Conservation (phyloP, 306 rosid genomes). For the Neltuma alba region DNA sequence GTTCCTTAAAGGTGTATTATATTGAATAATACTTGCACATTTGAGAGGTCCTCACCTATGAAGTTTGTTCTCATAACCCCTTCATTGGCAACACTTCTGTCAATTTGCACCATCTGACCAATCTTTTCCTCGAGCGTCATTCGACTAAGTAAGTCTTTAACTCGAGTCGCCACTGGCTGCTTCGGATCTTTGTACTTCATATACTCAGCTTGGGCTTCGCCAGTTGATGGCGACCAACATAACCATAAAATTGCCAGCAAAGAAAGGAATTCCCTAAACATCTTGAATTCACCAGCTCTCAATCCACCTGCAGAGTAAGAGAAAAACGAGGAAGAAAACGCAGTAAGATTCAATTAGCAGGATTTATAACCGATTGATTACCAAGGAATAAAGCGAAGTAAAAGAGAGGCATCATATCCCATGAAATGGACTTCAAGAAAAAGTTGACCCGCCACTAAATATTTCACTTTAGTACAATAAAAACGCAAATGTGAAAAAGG, state of each 20-base stretch:
- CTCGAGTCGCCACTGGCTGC: too few species aligned
- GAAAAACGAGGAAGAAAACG: conserved; percentile 3
- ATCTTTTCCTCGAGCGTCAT: too few species aligned
- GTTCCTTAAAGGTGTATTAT: conserved; percentile 4
- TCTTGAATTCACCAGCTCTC: too few species aligned
- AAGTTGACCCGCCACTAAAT: conserved; percentile 25
- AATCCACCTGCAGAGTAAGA: conserved; percentile 39
- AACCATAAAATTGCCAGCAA: conserved; percentile 50
- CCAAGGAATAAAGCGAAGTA: conserved; percentile 21
- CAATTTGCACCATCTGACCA: conserved; percentile 97
- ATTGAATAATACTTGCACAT: not conserved
- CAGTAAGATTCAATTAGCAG: conserved; percentile 26
- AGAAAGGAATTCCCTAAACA: conserved; percentile 48
- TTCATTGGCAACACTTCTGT: conserved; percentile 76
- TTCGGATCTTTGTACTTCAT: conserved; percentile 76
- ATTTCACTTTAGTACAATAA: not conserved
- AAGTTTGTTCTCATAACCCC: conserved; percentile 64
- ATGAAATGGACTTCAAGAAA: conserved; percentile 33
- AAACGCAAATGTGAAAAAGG: conserved; percentile 26
- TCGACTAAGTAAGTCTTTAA: too few species aligned
- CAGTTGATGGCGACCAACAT: conserved; percentile 50
- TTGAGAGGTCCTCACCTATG: conserved; percentile 55
- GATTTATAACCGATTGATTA: conserved; percentile 41
- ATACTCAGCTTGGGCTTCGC: conserved; percentile 58
- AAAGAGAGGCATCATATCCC: too few species aligned